Evolutionary conservation across 352 stramenopile species (phyloP), one percentile per base, ranked within the genome.

Genomic region (Elongisporangium senticosum): DNA sequence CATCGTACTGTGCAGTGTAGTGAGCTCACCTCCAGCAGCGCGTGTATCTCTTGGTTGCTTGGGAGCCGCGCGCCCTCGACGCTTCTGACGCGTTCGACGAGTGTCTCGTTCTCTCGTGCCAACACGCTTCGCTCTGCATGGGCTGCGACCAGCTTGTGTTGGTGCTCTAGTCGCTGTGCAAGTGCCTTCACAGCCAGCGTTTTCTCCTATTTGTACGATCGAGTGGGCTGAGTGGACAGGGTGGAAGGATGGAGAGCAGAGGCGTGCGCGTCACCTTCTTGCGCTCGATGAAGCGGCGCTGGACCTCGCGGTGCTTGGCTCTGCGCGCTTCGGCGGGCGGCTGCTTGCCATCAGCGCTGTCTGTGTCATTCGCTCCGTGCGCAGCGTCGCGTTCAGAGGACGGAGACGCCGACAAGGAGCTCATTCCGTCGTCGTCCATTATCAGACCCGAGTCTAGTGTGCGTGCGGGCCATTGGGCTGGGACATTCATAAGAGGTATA

Each of bases 231-330:
- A 43, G 10, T 43, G 2, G 33, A 17, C 10, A 43, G 11, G 11
- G 11, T 14, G 11, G 10, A 17, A 43, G 28, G n/a, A 39, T 39
- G 5, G 28, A 43, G 33, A 43, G 33, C 4, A 14, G 33, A 43
- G 33, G 4, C 33, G 17, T 4, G 33, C 2, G 33, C 33, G 11
- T 59, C 15, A 56, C 47, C 63, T 78, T 79, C 21, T 79, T 83
- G 15, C 71, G 55, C 62, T 77, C 53, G 24, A 78, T 72, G 48
- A 83, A 79, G 49, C 71, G 71, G 6, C 71, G 65, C 55, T 83
- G 74, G 23, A 79, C 71, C 15, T 68, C 71, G 49, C 71, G 63
- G 49, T 79, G 74, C 54, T 79, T 79, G 61, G 58, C 67, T 33
- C 69, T 74, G 39, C 70, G 73, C 24, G 54, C 40, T 13, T 76